A percentile compares a stretch with the other conserved stretches of the same genome.
Conservation (phyloP, 768 basidiomycete species). For the Flagelloscypha sp. region DNA sequence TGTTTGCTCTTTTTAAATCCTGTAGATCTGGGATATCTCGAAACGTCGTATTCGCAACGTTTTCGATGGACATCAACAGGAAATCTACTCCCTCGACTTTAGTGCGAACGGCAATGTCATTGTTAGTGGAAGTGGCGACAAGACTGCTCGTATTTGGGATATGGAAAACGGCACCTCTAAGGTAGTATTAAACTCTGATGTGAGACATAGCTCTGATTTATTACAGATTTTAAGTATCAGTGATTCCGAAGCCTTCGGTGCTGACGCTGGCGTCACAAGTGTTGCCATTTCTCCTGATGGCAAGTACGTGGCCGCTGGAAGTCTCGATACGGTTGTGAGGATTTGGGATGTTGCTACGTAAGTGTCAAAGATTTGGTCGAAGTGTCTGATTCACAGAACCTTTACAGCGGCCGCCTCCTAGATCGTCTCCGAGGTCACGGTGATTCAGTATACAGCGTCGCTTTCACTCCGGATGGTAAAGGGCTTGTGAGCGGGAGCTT, state of each 20-base stretch:
- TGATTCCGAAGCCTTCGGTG: constrained; percentile 38
- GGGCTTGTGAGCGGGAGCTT: constrained; percentile 87
- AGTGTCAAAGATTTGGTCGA: no score
- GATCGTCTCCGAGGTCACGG: constrained; percentile 72
- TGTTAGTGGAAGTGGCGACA: constrained; percentile 62
- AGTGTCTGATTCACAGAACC: no score
- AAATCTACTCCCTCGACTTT: constrained; percentile 77
- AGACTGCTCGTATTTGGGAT: constrained; percentile 42
- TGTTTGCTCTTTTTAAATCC: constrained; percentile 34
- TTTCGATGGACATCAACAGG: constrained; percentile 66
- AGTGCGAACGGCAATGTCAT: constrained; percentile 60
- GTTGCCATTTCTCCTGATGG: constrained; percentile 54
- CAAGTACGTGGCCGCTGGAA: constrained; percentile 55
- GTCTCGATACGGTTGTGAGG: constrained; percentile 54
- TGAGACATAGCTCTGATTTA: no score
- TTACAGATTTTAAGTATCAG: constrained; percentile 43
- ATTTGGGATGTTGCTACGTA: constrained; percentile 54
- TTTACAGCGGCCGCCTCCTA: constrained; percentile 43
- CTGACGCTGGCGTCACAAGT: constrained; percentile 49
- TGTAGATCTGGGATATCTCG: constrained; percentile 68
- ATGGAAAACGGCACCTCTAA: constrained; percentile 28
- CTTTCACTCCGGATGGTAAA: constrained; percentile 71
- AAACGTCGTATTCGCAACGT: constrained; percentile 54
- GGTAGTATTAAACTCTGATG: no score
- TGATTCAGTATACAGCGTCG: constrained; percentile 78